These are phyloP conservation scores for Podaxis pistillaris DNA, from an alignment of 768 basidiomycete genomes.

Conservation along the genomic window DNA sequence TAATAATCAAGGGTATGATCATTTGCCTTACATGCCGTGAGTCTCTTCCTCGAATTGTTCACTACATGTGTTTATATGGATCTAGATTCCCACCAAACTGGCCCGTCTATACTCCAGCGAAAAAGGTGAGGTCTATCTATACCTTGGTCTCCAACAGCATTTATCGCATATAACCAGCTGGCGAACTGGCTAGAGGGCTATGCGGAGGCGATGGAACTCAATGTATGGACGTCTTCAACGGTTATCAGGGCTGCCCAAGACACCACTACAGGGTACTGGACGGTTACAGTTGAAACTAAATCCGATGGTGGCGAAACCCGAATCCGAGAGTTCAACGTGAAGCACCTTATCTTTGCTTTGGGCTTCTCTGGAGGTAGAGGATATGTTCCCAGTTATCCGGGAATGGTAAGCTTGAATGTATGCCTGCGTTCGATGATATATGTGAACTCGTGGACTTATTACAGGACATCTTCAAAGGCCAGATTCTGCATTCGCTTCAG, in stretches of 20 bases:
- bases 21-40: constrained; percentile 62
- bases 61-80: background rate
- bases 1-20: constrained; percentile 42
- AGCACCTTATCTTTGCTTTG: constrained; percentile 50
- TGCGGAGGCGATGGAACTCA: constrained; percentile 38
- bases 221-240: constrained; percentile 48
- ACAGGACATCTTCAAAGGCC: constrained; percentile 61
- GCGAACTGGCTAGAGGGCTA: constrained; percentile 33
- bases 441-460: background rate
- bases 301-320: constrained; percentile 27
- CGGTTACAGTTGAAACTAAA: constrained; percentile 38
- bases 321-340: constrained; percentile 39
- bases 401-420: constrained; percentile 32
- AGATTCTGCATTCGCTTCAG: constrained; percentile 55
- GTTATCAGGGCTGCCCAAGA: constrained; percentile 35
- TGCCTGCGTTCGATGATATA: background rate
- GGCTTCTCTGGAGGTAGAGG: constrained; percentile 51
- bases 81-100: constrained; percentile 30
- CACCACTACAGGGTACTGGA: constrained; percentile 34
- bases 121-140: no score
- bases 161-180: constrained; percentile 18
- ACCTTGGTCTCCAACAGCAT: no score
- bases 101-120: constrained; percentile 20
- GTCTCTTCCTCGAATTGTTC: constrained; percentile 23
- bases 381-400: constrained; percentile 44